Conservation (phyloP, 2,329 filamentous ascomycete genomes). For the Aureobasidium sp. region DNA sequence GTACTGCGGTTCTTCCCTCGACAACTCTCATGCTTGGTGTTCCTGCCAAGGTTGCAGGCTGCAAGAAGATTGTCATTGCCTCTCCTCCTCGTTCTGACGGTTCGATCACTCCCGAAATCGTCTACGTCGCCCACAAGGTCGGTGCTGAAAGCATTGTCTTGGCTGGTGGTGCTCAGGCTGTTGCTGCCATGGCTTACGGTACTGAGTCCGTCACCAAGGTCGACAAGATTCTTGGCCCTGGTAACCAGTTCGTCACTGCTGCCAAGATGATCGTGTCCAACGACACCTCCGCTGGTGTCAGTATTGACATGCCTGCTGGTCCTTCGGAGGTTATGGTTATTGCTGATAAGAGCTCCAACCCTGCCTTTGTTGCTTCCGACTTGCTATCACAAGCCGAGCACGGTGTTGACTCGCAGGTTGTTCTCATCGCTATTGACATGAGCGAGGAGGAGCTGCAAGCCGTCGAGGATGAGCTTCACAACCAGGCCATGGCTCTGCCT, state of each 20-base stretch:
- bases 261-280: conserved; percentile 98
- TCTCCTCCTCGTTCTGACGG: conserved; percentile 86
- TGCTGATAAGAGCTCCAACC: conserved; percentile 80
- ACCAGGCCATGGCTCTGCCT: conserved; percentile 78
- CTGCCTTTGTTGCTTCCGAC: conserved; percentile 91
- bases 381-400: conserved; percentile 94
- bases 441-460: conserved; percentile 64
- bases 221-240: conserved; percentile 95
- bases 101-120: conserved; percentile 89
- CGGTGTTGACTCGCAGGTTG: conserved; percentile 90
- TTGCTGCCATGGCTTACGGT: conserved; percentile 95
- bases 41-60: conserved; percentile 94
- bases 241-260: conserved; percentile 97
- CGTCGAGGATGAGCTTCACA: conserved; percentile 86
- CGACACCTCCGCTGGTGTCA: conserved; percentile 88
- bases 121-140: conserved; percentile 95
- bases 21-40: conserved; percentile 98
- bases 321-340: conserved; percentile 96
- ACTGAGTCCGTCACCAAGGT: conserved; percentile 93
- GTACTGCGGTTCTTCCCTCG: conserved; percentile 92
- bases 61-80: conserved; percentile 87
- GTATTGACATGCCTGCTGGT: conserved; percentile 97
- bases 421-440: conserved; percentile 79
- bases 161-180: conserved; percentile 88
- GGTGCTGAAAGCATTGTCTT: conserved; percentile 94